Percentiles rank a stretch among this genome's conserved stretches.
These are phyloP conservation scores for Psilocybe tampanensis DNA, from an alignment of 768 basidiomycete species.

Conservation along the genomic window DNA sequence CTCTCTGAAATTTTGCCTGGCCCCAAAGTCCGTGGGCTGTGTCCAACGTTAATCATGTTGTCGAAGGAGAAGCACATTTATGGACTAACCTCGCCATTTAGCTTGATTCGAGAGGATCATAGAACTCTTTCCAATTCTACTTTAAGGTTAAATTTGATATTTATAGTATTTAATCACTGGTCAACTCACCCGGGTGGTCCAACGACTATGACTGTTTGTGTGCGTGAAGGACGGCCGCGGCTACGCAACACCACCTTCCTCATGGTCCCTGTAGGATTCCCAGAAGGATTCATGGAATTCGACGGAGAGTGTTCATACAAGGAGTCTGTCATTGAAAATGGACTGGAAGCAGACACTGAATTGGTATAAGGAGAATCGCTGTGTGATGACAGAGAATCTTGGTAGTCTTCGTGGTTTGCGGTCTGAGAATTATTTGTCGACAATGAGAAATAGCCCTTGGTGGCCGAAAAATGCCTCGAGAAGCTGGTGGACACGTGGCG, in stretches of 20 bases:
- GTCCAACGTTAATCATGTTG: background rate
- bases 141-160: conserved; percentile 1
- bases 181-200: conserved; percentile 62
- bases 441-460: conserved; percentile 41
- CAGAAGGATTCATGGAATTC: conserved; percentile 34
- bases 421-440: conserved; percentile 34
- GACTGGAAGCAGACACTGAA: conserved; percentile 22
- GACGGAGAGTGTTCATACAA: conserved; percentile 27
- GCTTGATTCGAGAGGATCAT: conserved; percentile 71
- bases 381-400: conserved; percentile 45
- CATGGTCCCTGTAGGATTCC: conserved; percentile 43
- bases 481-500: conserved; percentile 59
- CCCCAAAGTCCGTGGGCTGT: conserved; percentile 74
- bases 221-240: conserved; percentile 45
- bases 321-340: conserved; percentile 22
- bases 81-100: conserved; percentile 62
- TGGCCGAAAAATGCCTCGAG: conserved; percentile 51
- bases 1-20: conserved; percentile 71
- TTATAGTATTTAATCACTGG: background rate
- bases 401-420: conserved; percentile 39
- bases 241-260: conserved; percentile 46
- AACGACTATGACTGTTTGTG: conserved; percentile 62
- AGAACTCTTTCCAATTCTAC: conserved; percentile 73
- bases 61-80: background rate
- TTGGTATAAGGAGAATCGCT: conserved; percentile 38